phyloP scores from a whole-genome alignment of 2,329 filamentous ascomycete genomes.

The Calonectria fujianensis region DNA sequence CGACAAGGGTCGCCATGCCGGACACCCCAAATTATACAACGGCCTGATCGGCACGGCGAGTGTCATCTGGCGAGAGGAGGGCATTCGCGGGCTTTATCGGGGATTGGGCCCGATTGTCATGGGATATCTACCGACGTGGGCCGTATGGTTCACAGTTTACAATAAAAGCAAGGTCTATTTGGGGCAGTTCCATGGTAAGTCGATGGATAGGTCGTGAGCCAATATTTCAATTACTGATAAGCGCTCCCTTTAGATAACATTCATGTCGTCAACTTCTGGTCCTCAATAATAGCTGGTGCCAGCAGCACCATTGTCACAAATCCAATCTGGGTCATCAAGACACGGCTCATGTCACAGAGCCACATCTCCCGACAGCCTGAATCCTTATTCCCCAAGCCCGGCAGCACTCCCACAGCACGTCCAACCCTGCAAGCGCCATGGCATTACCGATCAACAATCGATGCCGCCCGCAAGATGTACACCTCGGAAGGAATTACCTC shows the following conservation, averaged over 20 bases:
- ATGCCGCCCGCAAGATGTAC: conserved; percentile 98
- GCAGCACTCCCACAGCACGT: conserved; percentile 73
- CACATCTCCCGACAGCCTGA: conserved; percentile 64
- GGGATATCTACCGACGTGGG: conserved; percentile 98
- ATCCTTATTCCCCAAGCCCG: conserved; percentile 67
- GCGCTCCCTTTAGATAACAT: conserved; percentile 76
- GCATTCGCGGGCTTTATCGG: conserved; percentile 91
- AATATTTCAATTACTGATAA: conserved; percentile 43
- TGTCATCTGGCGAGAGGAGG: conserved; percentile 92
- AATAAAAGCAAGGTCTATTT: conserved; percentile 89
- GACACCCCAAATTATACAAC: conserved; percentile 81
- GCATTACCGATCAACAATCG: conserved; percentile 92
- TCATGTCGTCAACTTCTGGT: conserved; percentile 88
- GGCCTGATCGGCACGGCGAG: conserved; percentile 90
- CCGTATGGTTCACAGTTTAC: conserved; percentile 97
- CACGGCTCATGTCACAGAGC: conserved; percentile 96
- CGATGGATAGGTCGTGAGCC: background rate
- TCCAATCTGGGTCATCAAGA: conserved; percentile 99
- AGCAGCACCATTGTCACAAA: conserved; percentile 97
- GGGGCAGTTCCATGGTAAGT: conserved; percentile 78
- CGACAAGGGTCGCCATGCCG: conserved; percentile 69
- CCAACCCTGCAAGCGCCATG: conserved; percentile 81
- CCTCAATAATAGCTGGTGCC: conserved; percentile 91
- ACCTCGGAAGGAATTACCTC: conserved; percentile 88
- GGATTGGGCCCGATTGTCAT: conserved; percentile 95